A percentile compares a stretch with the other conserved stretches of the same genome.
Evolutionary conservation across 768 basidiomycete genomes (phyloP).

Genomic region (Trametes villosa): DNA sequence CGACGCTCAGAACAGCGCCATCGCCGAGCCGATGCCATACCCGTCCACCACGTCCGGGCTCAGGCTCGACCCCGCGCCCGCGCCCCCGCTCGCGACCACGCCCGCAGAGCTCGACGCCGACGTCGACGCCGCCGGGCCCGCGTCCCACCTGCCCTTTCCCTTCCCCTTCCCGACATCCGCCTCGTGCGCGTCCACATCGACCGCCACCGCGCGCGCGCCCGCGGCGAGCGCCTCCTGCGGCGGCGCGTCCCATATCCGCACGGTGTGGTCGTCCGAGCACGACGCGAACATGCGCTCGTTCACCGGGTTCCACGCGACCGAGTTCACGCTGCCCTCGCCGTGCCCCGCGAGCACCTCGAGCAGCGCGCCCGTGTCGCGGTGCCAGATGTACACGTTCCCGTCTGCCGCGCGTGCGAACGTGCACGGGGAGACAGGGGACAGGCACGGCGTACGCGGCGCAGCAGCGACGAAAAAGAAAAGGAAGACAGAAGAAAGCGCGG

Average conservation of each 20-base stretch:
- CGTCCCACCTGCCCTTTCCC: constrained; percentile 28
- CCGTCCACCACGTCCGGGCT: constrained; percentile 11
- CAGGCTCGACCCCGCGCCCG: constrained; percentile 2
- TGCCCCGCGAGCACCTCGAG: constrained; percentile 92
- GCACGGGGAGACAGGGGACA: background rate
- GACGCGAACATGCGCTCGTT: constrained; percentile 94
- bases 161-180: constrained; percentile 27
- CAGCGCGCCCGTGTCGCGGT: constrained; percentile 79
- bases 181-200: constrained; percentile 16
- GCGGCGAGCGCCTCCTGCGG: constrained; percentile 19
- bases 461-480: background rate
- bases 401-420: constrained; percentile 50
- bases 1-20: constrained; percentile 17
- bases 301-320: constrained; percentile 94
- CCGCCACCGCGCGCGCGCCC: constrained; percentile 3
- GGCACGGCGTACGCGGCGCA: background rate
- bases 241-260: constrained; percentile 83
- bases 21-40: constrained; percentile 22
- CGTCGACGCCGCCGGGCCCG: background rate
- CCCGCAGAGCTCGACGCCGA: background rate
- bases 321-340: constrained; percentile 88
- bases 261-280: constrained; percentile 89
- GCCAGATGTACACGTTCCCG: constrained; percentile 94
- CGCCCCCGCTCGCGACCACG: background rate
- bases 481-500: background rate